These are phyloP conservation scores for Cladosporium sp. DNA, from an alignment of 2,329 filamentous ascomycete species.

Conservation along the genomic window DNA sequence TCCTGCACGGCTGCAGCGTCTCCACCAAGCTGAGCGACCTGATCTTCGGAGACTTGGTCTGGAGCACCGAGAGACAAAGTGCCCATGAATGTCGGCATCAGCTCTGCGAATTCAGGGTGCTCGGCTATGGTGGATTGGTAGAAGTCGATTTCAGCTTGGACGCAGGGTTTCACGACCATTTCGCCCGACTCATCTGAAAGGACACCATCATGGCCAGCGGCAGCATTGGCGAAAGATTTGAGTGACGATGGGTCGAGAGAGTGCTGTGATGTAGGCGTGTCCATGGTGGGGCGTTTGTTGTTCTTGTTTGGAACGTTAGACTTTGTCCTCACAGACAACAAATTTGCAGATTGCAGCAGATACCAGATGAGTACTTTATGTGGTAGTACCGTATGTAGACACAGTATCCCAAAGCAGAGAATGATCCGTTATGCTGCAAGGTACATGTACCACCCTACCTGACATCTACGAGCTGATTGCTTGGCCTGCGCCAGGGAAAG, in stretches of 20 bases:
- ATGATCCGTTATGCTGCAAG: no score
- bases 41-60: slow-evolving; percentile 17
- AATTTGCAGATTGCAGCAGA: no score
- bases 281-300: neutral
- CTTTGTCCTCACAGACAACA: no score
- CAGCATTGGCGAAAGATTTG: slow-evolving; percentile 67
- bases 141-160: slow-evolving; percentile 77
- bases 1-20: slow-evolving; percentile 16
- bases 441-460: no score
- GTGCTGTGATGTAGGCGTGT: neutral
- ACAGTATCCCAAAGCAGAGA: no score
- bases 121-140: slow-evolving; percentile 68
- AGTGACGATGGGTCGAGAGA: slow-evolving; percentile 57
- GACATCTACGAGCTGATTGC: no score
- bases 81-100: slow-evolving; percentile 84
- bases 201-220: slow-evolving; percentile 86
- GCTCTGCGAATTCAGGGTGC: slow-evolving; percentile 69
- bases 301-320: no score
- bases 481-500: no score
- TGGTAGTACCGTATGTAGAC: no score
- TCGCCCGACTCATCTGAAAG: slow-evolving; percentile 78
- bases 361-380: no score
- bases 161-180: slow-evolving; percentile 93
- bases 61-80: slow-evolving; percentile 64
- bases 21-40: slow-evolving; percentile 8